Evolutionary conservation across 345 rosid genomes (phyloP), one percentile per base, ranked within the genome.

Genomic region (Angophora floribunda): DNA sequence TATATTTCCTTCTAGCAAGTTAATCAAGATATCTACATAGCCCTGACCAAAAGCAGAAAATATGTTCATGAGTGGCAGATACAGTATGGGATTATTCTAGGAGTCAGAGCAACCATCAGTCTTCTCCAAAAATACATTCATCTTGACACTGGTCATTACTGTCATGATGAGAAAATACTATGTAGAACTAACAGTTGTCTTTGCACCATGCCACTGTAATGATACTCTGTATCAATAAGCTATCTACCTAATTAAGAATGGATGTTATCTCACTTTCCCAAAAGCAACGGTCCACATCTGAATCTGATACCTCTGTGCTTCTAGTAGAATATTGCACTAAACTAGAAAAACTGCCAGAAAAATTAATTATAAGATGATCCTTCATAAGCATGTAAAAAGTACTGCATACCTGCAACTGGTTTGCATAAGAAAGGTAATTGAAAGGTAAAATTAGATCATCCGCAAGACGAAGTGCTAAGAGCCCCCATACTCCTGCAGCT

Each of bases 401-500:
- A 36, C 82, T 75, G 82, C 82, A 59, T 88, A 89, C 88, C 88
- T 57, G 88, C 55, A 98, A 90, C 87, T 97, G 95, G 85, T 91
- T 88, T 5, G 94, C 96, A 90, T 97, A 98, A 67, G 96, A 94
- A 80, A 90, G 89, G 88, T 97, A 98, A 91, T 93, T 85, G 90
- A 97, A 96, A 87, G 98, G 97, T 92, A 98, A 87, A 89, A 97
- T 51, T 52, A 93, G 93, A 88, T 97, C 99, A 92, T 97, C 96
- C 79, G 97, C 98, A 86, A 97, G 93, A 89, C 85, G 91, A 90
- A 98, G 96, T 85, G 93, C 98, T 86, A 97, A 59, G 88, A 96
- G 96, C 87, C 99, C 99, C 99, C 99, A 98, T 22, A 97, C 89
- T 91, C 95, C 99, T 80, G 98, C 93, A 89, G 96, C 99, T 97